Evolutionary conservation across 805 yeast genomes (phyloP), one percentile per base, ranked within the genome.

Genomic region (Groenewaldozyma salmanticensis): DNA sequence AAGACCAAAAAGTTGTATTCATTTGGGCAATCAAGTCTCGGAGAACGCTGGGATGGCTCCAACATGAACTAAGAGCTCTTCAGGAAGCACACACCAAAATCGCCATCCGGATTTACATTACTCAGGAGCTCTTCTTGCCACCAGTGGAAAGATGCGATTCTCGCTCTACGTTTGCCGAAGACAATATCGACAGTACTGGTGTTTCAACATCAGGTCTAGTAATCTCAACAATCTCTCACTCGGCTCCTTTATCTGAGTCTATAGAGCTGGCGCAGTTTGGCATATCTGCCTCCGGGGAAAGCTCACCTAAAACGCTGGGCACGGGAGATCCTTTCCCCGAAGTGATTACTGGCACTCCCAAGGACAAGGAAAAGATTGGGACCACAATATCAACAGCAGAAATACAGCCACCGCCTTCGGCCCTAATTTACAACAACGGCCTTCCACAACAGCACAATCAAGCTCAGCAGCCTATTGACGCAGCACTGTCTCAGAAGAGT

Each of bases 11-110:
- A 33, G 57, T 68, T 27, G 71, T 72, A 43, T 65, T 83, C 37
- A 58, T 72, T 21, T 83, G 92, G 92, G 66, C 71, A 9, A 64
- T 81, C 6, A 68, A 78, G 46, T 71, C 75, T 27, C 60, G 65
- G 44, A 61, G 60, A 31, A 67, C 77, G 3, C 50, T 81, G n/a
- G 46, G 48, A 13, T 72, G 71, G 71, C 71, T 74, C 45, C 24
- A 42, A 4, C 55, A 50, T 1, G 75, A 73, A 43, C 45, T 74
- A 34, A 48, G 38, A 7, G 40, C 49, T 27, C 45, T 52, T 9
- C 35, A 66, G 22, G 45, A 16, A 13, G 18, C 50, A 20, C 41
- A 42, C 18, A 52, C 52, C 16, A 52, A 42, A 37, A 59, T 53
- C 40, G 54, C 59, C 2, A 35, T 50, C 32, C 37, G 37, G n/a